Evolutionary conservation across 768 basidiomycete species (phyloP).

Genomic region (Psilocybe azurescens): DNA sequence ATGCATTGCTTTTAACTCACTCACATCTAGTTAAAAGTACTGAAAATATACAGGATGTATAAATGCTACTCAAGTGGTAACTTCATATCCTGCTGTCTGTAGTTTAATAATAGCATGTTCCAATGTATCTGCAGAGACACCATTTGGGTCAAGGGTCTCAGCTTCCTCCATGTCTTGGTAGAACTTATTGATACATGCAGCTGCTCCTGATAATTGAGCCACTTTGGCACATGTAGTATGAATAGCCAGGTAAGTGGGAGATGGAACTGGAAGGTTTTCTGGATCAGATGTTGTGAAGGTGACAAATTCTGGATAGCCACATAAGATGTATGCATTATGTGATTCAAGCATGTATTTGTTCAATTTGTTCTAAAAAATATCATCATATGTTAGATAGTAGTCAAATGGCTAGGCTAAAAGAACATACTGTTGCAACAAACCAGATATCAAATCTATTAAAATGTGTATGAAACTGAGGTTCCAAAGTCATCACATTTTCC

Average conservation of each 20-base stretch:
- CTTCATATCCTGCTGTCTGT: background rate
- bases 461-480: slow-evolving; percentile 13
- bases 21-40: no score
- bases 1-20: no score
- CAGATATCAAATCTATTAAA: slow-evolving; percentile 35
- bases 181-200: slow-evolving; percentile 30
- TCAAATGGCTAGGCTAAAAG: slow-evolving; percentile 19
- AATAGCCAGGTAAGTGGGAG: slow-evolving; percentile 34
- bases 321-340: slow-evolving; percentile 3
- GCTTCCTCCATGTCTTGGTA: slow-evolving; percentile 7
- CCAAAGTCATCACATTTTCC: slow-evolving; percentile 37
- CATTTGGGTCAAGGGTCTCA: slow-evolving; percentile 17
- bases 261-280: slow-evolving; percentile 33
- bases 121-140: slow-evolving; percentile 18
- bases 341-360: slow-evolving; percentile 28
- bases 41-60: no score
- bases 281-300: slow-evolving; percentile 12
- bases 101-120: slow-evolving; percentile 22
- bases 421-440: slow-evolving; percentile 21
- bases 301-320: slow-evolving; percentile 20
- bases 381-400: background rate
- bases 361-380: slow-evolving; percentile 12
- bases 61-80: no score
- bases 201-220: slow-evolving; percentile 44
- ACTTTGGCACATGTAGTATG: slow-evolving; percentile 22